phyloP scores from a whole-genome alignment of 2,329 filamentous ascomycete genomes.

The Myotisia sp. region DNA sequence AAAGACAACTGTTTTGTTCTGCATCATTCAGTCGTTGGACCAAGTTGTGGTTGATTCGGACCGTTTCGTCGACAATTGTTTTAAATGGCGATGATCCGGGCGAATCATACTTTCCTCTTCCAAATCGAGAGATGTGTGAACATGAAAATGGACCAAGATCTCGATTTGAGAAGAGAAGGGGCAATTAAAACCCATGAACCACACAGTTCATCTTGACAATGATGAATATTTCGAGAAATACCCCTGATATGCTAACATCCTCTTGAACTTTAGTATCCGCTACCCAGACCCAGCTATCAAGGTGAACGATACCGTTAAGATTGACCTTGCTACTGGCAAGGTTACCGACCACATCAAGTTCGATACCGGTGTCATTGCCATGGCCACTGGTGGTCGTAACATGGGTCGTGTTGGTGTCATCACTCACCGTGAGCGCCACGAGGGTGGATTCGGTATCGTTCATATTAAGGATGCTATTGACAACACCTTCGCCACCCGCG shows the following conservation, averaged over 20 bases:
- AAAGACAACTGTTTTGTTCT: conserved; percentile 38
- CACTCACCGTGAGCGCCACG: conserved; percentile 99
- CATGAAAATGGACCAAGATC: no score
- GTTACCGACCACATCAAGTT: conserved; percentile 97
- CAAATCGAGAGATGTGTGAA: no score
- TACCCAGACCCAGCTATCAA: conserved; percentile 97
- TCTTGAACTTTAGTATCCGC: conserved; percentile 62
- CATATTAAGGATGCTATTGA: conserved; percentile 99
- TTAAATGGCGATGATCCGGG: no score
- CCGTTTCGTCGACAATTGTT: no score
- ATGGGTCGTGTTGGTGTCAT: conserved; percentile 99
- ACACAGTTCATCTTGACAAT: no score
- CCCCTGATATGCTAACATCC: conserved; percentile 26
- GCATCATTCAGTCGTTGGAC: conserved; percentile 99
- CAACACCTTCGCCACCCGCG: conserved; percentile 98
- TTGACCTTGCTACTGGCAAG: conserved; percentile 92
- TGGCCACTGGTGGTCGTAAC: conserved; percentile 99
- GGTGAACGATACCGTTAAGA: conserved; percentile 99
- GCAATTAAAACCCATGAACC: no score
- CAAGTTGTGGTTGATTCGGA: conserved; percentile 76
- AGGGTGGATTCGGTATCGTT: conserved; percentile 99
- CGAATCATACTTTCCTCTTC: no score
- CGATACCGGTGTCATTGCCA: conserved; percentile 94
- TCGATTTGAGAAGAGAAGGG: no score
- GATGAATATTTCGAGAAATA: conserved; percentile 1